Evolutionary conservation across 306 rosid species (phyloP).

Genomic region (Benincasa hispida): DNA sequence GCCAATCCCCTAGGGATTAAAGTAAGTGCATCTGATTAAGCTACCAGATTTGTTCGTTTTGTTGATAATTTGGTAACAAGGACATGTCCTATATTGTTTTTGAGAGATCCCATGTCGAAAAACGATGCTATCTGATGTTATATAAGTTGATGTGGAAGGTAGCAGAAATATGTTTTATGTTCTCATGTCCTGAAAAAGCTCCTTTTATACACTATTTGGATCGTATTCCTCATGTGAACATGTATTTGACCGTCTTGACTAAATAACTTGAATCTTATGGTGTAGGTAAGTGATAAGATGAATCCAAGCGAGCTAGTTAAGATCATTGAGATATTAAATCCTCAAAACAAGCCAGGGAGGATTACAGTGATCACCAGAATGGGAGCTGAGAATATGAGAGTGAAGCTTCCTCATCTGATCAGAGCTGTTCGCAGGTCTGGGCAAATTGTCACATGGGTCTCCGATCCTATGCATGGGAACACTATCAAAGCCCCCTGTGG

Average conservation of each 20-base stretch:
- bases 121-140: background rate
- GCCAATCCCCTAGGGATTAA: conserved; percentile 96
- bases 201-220: background rate
- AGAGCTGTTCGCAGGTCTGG: conserved; percentile 88
- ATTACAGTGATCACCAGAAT: conserved; percentile 80
- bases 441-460: conserved; percentile 95
- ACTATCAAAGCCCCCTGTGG: conserved; percentile 99
- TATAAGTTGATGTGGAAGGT: background rate
- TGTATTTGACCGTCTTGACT: background rate
- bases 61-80: background rate
- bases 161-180: background rate
- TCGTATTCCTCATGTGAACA: background rate
- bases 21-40: conserved; percentile 31
- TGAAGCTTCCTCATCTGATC: conserved; percentile 94
- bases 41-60: background rate
- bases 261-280: background rate
- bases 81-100: background rate
- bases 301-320: conserved; percentile 81
- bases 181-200: background rate
- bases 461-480: conserved; percentile 99
- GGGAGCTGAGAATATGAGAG: conserved; percentile 99
- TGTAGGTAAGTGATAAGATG: conserved; percentile 97
- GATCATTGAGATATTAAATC: conserved; percentile 83
- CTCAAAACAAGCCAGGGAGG: conserved; percentile 93
- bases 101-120: background rate